These are phyloP conservation scores for Mycogone perniciosa DNA, from an alignment of 2,329 filamentous ascomycete species.

Conservation along the genomic window DNA sequence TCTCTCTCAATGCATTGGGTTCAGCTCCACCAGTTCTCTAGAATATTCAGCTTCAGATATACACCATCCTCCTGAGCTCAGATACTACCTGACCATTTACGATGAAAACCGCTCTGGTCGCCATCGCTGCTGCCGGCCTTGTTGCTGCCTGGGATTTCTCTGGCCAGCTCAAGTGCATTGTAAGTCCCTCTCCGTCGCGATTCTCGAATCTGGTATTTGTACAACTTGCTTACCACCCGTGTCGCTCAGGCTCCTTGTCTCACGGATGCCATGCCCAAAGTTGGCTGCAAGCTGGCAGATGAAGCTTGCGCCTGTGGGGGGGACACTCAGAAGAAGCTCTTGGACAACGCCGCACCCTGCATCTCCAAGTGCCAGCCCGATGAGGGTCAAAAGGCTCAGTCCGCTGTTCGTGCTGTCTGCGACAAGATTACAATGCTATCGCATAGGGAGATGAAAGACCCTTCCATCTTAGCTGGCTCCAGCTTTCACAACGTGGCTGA, in stretches of 20 bases:
- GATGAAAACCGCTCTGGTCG: background rate
- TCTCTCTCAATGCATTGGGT: background rate
- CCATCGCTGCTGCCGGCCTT: background rate
- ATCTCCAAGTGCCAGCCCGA: background rate
- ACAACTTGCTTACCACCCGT: background rate
- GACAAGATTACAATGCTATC: background rate
- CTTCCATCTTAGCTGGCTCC: background rate
- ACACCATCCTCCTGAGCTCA: background rate
- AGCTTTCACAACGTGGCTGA: background rate
- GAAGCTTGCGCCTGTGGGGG: background rate
- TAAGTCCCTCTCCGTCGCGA: background rate
- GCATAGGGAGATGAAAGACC: background rate
- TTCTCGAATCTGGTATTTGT: background rate
- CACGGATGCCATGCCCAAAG: background rate
- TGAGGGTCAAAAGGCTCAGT: background rate
- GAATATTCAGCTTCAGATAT: background rate
- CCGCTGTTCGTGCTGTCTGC: background rate
- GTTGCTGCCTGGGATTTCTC: background rate
- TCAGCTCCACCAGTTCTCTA: background rate
- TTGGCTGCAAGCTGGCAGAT: background rate
- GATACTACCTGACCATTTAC: background rate
- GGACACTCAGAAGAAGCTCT: background rate
- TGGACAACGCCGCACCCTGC: background rate
- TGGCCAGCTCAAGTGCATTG: background rate
- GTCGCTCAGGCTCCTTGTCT: background rate